phyloP scores from a whole-genome alignment of 2,329 filamentous ascomycete species.

The Monosporascus sp. region DNA sequence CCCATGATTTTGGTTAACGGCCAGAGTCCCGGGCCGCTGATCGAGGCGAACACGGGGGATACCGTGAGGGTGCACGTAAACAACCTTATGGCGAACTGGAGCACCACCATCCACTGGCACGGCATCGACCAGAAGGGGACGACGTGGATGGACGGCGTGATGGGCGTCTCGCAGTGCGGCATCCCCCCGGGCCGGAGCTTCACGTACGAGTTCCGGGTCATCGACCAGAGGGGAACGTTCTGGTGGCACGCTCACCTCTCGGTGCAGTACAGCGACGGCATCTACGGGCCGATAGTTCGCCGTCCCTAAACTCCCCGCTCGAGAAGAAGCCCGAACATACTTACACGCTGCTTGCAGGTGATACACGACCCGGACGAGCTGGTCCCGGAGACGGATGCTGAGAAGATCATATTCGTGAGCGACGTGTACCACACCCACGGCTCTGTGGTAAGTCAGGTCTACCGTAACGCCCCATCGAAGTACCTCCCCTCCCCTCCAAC shows the following conservation, averaged over 20 bases:
- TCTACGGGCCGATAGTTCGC: constrained; percentile 54
- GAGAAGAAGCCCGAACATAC: neutral
- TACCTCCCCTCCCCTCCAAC: neutral
- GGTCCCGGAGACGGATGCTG: constrained; percentile 24
- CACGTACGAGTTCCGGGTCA: constrained; percentile 55
- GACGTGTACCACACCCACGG: constrained; percentile 34
- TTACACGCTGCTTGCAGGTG: constrained; percentile 15
- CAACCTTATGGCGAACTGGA: constrained; percentile 30
- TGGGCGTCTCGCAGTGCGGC: constrained; percentile 54
- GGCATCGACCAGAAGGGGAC: constrained; percentile 60
- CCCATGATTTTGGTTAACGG: constrained; percentile 34
- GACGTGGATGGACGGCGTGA: constrained; percentile 61
- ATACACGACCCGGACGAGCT: constrained; percentile 30
- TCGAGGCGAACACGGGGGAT: constrained; percentile 40
- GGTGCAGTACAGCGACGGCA: constrained; percentile 59
- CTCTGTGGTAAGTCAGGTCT: constrained; percentile 19
- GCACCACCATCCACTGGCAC: constrained; percentile 62
- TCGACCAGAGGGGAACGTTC: constrained; percentile 32
- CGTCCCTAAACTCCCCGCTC: neutral
- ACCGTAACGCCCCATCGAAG: no score
- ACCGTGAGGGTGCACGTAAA: constrained; percentile 33
- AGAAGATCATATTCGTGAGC: constrained; percentile 32
- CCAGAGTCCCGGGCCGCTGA: constrained; percentile 37
- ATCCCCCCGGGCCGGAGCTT: constrained; percentile 51
- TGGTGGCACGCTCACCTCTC: constrained; percentile 58